These are phyloP conservation scores for Anisodus tanguticus DNA, from an alignment of 257 asterid species.

Conservation along the genomic window DNA sequence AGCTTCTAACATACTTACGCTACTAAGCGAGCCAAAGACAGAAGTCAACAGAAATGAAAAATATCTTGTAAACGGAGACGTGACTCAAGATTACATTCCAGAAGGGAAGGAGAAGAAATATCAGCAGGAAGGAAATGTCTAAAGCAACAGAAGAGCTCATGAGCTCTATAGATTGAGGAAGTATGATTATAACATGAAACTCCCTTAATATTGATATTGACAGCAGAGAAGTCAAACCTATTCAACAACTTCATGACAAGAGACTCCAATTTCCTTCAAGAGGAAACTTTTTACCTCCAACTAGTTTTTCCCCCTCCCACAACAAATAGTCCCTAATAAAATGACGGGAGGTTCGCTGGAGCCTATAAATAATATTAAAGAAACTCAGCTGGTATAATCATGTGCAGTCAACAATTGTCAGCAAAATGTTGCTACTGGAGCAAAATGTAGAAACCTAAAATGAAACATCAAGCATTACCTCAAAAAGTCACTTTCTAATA, in stretches of 20 bases:
- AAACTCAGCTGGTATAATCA: slow-evolving; percentile 3
- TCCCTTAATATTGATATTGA: not conserved
- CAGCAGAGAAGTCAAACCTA: not conserved
- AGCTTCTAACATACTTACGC: not conserved
- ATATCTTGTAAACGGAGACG: not conserved
- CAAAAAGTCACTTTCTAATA: slow-evolving; percentile 61
- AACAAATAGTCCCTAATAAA: not conserved
- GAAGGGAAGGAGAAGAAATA: not conserved
- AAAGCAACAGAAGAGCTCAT: not conserved
- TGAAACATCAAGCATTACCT: slow-evolving; percentile 54
- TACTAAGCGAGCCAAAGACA: not conserved
- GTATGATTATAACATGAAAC: not conserved
- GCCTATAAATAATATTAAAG: not conserved
- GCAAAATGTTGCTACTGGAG: not conserved
- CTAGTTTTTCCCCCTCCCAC: not conserved
- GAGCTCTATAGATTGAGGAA: not conserved
- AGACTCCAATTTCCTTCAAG: not conserved
- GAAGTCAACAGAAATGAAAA: not conserved
- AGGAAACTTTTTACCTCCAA: not conserved
- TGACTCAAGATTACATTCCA: not conserved
- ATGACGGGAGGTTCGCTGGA: not conserved
- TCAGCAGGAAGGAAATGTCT: not conserved
- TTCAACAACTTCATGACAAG: not conserved
- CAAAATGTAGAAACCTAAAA: not conserved
- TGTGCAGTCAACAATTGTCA: slow-evolving; percentile 5